Evolutionary conservation across 352 stramenopile genomes (phyloP).

Genomic region (Phytophthora cryptogea): DNA sequence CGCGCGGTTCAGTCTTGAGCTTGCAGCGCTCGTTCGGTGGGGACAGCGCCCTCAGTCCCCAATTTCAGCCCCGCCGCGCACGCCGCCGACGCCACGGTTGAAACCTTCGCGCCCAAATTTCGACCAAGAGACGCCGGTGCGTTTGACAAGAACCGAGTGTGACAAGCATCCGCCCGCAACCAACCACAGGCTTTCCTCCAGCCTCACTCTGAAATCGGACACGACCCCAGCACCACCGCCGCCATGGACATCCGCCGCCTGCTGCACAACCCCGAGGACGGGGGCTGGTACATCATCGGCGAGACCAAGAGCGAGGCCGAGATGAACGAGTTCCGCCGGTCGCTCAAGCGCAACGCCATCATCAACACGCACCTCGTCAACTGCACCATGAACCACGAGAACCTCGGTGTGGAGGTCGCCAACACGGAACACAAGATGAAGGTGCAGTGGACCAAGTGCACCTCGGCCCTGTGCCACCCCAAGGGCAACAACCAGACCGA

Average conservation of each 20-base stretch:
- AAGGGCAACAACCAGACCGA: slow-evolving; percentile 46
- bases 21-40: slow-evolving; percentile 10
- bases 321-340: slow-evolving; percentile 77
- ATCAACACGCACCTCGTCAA: slow-evolving; percentile 86
- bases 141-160: slow-evolving; percentile 38
- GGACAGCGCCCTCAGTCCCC: slow-evolving; percentile 23
- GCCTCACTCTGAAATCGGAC: slow-evolving; percentile 33
- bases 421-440: slow-evolving; percentile 84
- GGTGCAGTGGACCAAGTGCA: slow-evolving; percentile 85
- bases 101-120: slow-evolving; percentile 36
- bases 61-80: slow-evolving; percentile 14
- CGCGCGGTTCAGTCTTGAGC: slow-evolving; percentile 18
- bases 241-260: slow-evolving; percentile 76
- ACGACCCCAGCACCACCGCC: slow-evolving; percentile 5
- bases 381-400: slow-evolving; percentile 82
- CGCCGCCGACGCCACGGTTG: slow-evolving; percentile 13
- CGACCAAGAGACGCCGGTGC: slow-evolving; percentile 34
- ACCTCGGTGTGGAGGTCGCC: slow-evolving; percentile 37
- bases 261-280: slow-evolving; percentile 79
- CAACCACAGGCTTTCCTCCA: slow-evolving; percentile 22
- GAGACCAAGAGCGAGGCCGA: slow-evolving; percentile 72
- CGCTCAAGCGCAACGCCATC: slow-evolving; percentile 83
- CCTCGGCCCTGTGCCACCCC: slow-evolving; percentile 77
- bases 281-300: slow-evolving; percentile 78
- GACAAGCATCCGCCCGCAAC: slow-evolving; percentile 34